These are phyloP conservation scores for Trichoderma breve DNA, from an alignment of 2,329 filamentous ascomycete species.

Conservation along the genomic window DNA sequence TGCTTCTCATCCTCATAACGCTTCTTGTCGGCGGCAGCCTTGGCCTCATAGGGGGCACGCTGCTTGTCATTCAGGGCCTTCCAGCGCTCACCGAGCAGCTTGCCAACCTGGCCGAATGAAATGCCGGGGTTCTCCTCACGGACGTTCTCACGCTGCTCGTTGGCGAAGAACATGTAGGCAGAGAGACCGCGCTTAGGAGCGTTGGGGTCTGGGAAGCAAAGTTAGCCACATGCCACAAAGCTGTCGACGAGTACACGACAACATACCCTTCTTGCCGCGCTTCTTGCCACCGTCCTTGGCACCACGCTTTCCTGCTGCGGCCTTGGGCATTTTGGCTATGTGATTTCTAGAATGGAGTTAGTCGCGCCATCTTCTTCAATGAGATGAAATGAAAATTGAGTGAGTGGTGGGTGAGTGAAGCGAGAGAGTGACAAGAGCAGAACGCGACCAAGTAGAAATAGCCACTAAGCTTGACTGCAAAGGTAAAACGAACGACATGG, in stretches of 20 bases:
- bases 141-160: slow-evolving; percentile 97
- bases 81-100: slow-evolving; percentile 97
- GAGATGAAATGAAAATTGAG: slow-evolving; percentile 20
- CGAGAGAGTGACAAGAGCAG: background rate
- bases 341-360: slow-evolving; percentile 25
- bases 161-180: slow-evolving; percentile 99
- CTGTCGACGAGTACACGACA: background rate
- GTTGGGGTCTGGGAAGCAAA: slow-evolving; percentile 70
- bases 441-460: background rate
- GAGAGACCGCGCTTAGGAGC: slow-evolving; percentile 99
- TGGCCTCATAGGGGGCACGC: slow-evolving; percentile 89
- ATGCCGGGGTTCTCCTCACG: slow-evolving; percentile 98
- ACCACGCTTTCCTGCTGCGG: slow-evolving; percentile 50
- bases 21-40: slow-evolving; percentile 98
- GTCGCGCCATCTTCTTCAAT: background rate
- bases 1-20: slow-evolving; percentile 98
- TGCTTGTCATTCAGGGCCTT: slow-evolving; percentile 95
- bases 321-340: slow-evolving; percentile 57
- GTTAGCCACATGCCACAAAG: slow-evolving; percentile 17
- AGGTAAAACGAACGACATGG: background rate
- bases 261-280: slow-evolving; percentile 60
- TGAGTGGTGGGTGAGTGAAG: background rate
- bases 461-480: background rate
- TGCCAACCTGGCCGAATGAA: slow-evolving; percentile 97
- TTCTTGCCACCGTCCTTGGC: slow-evolving; percentile 55